phyloP scores from a whole-genome alignment of 495 filamentous ascomycete species.

The Halenospora varia region DNA sequence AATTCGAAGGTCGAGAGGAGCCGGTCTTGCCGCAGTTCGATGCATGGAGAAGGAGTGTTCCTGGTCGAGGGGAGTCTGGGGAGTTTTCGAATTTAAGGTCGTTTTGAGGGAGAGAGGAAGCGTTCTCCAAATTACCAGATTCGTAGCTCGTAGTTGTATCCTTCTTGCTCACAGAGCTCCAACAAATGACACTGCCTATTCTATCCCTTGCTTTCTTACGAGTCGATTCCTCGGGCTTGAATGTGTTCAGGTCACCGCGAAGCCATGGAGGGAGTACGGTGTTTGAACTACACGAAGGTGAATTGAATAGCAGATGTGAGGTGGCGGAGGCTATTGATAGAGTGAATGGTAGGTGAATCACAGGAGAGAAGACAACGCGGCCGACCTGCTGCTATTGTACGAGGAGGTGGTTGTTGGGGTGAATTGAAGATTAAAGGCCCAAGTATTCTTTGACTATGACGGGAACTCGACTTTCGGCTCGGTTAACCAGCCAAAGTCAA shows the following conservation, averaged over 20 bases:
- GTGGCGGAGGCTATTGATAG: not conserved
- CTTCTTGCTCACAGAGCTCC: conserved; percentile 13
- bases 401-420: not conserved
- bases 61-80: not conserved
- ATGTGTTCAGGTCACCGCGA: conserved; percentile 18
- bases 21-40: conserved; percentile 24
- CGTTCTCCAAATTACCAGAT: not conserved
- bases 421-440: not conserved
- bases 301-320: conserved; percentile 1
- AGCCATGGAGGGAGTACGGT: conserved; percentile 19
- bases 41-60: conserved; percentile 18
- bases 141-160: not conserved
- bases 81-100: not conserved
- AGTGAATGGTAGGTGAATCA: not conserved
- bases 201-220: conserved; percentile 12
- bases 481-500: conserved; percentile 18
- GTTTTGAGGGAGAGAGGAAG: not conserved
- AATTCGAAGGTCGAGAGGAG: conserved; percentile 23
- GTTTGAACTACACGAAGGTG: conserved; percentile 18
- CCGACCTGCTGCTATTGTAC: not conserved
- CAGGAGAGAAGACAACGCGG: not conserved
- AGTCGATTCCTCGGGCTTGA: conserved; percentile 37
- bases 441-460: not conserved
- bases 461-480: conserved; percentile 9
- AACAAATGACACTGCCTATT: not conserved